phyloP scores from a whole-genome alignment of 2,329 filamentous ascomycete species.

The Hirsutella thompsonii region DNA sequence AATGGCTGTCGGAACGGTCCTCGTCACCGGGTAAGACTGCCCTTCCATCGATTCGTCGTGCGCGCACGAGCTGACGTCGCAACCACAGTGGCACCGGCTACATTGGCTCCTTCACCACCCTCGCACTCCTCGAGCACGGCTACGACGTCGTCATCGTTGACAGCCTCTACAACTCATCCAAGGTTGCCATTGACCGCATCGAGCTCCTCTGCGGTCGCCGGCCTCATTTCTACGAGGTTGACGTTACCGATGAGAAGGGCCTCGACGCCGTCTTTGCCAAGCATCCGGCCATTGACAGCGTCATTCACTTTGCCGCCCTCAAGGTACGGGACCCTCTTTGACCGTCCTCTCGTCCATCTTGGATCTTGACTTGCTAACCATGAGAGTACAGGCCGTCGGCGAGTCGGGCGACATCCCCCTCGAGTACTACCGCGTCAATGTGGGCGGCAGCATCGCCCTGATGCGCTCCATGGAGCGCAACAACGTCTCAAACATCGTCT shows the following conservation, averaged over 20 bases:
- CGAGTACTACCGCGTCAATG: conserved; percentile 97
- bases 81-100: conserved; percentile 80
- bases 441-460: conserved; percentile 79
- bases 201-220: conserved; percentile 85
- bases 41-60: background rate
- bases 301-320: conserved; percentile 96
- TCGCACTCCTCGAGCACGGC: conserved; percentile 82
- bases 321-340: conserved; percentile 43
- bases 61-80: background rate
- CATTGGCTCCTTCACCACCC: conserved; percentile 93
- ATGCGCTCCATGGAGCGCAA: conserved; percentile 78
- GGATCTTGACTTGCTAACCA: too few relatives aligned
- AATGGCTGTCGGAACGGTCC: conserved; percentile 77
- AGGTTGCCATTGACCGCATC: conserved; percentile 85
- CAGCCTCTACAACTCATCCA: conserved; percentile 92
- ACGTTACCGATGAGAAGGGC: conserved; percentile 74
- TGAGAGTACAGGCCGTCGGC: conserved; percentile 85
- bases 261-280: conserved; percentile 80
- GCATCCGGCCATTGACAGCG: conserved; percentile 89
- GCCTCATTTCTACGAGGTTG: conserved; percentile 71
- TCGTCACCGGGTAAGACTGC: conserved; percentile 68
- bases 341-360: too few relatives aligned
- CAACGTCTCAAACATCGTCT: conserved; percentile 93
- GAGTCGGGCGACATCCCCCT: conserved; percentile 89
- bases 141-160: conserved; percentile 97